Evolutionary conservation across 768 basidiomycete species (phyloP), one percentile per base, ranked within the genome.

Genomic region (Podaxis sp.): DNA sequence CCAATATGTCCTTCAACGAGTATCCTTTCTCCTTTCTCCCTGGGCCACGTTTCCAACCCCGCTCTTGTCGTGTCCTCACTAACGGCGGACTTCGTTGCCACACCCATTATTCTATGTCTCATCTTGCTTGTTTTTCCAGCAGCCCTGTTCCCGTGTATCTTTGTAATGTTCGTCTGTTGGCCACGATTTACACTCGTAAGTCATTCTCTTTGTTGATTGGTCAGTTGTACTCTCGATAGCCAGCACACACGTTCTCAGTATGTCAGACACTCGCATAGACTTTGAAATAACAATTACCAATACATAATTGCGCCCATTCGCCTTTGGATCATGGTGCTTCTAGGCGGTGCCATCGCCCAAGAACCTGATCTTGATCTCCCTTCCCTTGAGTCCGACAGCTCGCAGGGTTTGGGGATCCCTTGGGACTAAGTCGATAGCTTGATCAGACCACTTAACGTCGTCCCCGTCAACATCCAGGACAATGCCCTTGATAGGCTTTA

Each of bases 341-440:
- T 36, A 92, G 6, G 89, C 88, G 16, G 80, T 79, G 16, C 87
- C 90, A 73, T 93, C 90, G 13, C 92, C 91, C 52, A 93, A 76
- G 72, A 82, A 93, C 63, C 90, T 78, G 63, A 81, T 76, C 64
- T 81, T 85, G 55, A 93, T 79, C 44, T 75, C 68, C 66, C 92
- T 82, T 13, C 88, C 87, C 35, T 82, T 77, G 64, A 95, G 73
- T 2, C 92, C 93, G 36, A 76, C 68, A 4, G 85, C 90, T 46
- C 70, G 72, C 55, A 97, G 71, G 0, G 79, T 80, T 73, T 93
- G 91, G 51, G 83, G 82, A 72, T 98, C 95, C 44, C 83, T 88
- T 7, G 95, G 95, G 55, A 91, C 84, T 40, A 98, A 79, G 74
- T 98, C 95, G 66, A 97, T 85, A 3, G 87, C 93, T 70, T 98